phyloP scores from a whole-genome alignment of 495 filamentous ascomycete species.

The Zalerion maritima region DNA sequence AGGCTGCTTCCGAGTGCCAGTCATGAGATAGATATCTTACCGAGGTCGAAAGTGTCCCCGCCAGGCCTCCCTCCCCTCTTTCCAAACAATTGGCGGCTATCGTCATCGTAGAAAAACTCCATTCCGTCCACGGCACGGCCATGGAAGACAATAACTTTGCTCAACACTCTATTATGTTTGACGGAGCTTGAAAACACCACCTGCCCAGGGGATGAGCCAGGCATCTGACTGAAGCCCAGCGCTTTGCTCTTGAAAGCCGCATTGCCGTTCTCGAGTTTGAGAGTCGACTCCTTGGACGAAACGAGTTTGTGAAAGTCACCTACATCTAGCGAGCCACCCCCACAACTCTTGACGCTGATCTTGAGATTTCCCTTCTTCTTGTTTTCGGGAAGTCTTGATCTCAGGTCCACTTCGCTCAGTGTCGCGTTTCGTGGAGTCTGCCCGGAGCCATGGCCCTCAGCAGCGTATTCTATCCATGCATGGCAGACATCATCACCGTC shows the following conservation, averaged over 20 bases:
- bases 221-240: constrained; percentile 58
- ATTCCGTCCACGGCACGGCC: constrained; percentile 69
- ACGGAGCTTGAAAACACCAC: constrained; percentile 58
- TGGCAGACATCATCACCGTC: constrained; percentile 64
- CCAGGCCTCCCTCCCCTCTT: constrained; percentile 62
- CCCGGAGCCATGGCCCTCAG: constrained; percentile 39
- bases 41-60: constrained; percentile 63
- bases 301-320: constrained; percentile 52
- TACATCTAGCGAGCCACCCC: constrained; percentile 55
- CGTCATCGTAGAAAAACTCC: constrained; percentile 88
- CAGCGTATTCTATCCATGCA: constrained; percentile 62
- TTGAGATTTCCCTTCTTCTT: constrained; percentile 57
- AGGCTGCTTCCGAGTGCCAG: constrained; percentile 1
- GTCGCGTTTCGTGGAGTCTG: constrained; percentile 52
- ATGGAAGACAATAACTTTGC: constrained; percentile 61
- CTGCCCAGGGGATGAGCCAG: constrained; percentile 57
- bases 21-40: constrained; percentile 25
- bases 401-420: constrained; percentile 61
- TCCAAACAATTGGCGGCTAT: constrained; percentile 76
- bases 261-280: constrained; percentile 65
- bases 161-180: constrained; percentile 58
- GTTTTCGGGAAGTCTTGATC: constrained; percentile 50
- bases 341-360: constrained; percentile 57
- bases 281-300: constrained; percentile 50
- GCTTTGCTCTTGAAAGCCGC: constrained; percentile 62